A percentile compares a stretch with the other conserved stretches of the same genome.
These are phyloP conservation scores for Cicer yamashitae DNA, from an alignment of 306 rosid species.

Conservation along the genomic window DNA sequence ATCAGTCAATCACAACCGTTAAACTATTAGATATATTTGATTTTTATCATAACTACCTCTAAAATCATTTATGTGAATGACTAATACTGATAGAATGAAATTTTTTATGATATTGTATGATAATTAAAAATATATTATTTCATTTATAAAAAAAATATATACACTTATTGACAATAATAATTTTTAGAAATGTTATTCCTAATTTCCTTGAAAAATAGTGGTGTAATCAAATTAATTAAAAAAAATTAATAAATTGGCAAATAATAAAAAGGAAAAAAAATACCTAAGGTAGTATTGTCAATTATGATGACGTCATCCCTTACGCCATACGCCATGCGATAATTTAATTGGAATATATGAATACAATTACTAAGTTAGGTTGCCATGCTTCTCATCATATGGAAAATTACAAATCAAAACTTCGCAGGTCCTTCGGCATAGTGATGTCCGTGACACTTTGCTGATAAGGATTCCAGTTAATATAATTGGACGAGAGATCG, in stretches of 20 bases:
- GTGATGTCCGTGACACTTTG: slow-evolving; percentile 37
- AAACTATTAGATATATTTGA: no score
- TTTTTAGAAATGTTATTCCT: no score
- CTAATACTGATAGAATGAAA: no score
- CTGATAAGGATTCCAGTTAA: slow-evolving; percentile 27
- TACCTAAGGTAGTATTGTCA: background rate
- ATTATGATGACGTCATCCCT: slow-evolving; percentile 28
- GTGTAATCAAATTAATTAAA: background rate
- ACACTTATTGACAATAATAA: no score
- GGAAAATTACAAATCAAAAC: background rate
- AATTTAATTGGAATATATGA: background rate
- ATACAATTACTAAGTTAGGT: background rate
- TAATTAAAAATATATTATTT: no score
- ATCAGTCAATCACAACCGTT: no score
- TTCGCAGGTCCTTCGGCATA: background rate
- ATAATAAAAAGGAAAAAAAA: background rate
- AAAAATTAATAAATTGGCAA: background rate
- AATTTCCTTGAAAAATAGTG: background rate
- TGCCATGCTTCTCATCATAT: background rate
- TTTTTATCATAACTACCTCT: no score
- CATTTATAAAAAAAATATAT: no score
- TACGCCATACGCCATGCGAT: slow-evolving; percentile 23
- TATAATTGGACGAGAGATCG: background rate
- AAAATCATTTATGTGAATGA: no score
- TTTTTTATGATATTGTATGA: no score